Base-by-base conservation (phyloP, 192 early-diverging fungal species). In the Dissophora globulifera region DNA sequence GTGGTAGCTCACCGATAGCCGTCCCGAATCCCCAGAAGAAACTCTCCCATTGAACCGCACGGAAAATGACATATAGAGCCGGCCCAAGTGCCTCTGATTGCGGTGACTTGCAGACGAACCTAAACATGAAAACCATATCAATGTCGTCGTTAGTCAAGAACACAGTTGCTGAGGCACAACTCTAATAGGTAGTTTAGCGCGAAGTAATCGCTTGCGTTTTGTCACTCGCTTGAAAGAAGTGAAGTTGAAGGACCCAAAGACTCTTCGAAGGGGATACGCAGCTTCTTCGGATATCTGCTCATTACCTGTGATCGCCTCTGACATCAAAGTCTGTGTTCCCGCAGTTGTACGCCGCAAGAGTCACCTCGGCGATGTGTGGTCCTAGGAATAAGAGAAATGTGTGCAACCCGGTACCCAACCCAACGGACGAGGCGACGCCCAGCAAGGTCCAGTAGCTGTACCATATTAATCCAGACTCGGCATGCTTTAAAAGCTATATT, bases 1-100 rank as follows among this genome's bases (percentile, higher is more conserved):
- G 96, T 15, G 95, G 96, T 22, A 98, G 72, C 78, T 98, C 96
- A 19, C 95, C 96, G 13, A 98, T 75, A 15, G 96, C 91, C 0
- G 96, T 98, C 32, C 96, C 96, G 32, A 92, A 71, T 19, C 96
- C 96, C 96, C 96, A 98, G 70, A 93, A 95, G 50, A 96, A 91
- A 49, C 87, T 89, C 55, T 96, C 94, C 64, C 81, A 81, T 33
- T 86, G 67, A 2, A 98, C 89, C 64, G 93, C 93, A 35, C 72
- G 43, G 42, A 87, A 86, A 15, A 98, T 91, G 3, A 78, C 53
- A 52, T 75, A 86, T 16, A 95, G 62, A 0, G 92, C 83, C 22
- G 90, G 64, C 1, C 71, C 27, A 0, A 69, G 49, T n/a, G 74
- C 67, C 7, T 46, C 68, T 0, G 50, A 19, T 4, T 67, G 65